Evolutionary conservation across 1,284 basidiomycete species (phyloP).

Genomic region (Tilletia horrida): DNA sequence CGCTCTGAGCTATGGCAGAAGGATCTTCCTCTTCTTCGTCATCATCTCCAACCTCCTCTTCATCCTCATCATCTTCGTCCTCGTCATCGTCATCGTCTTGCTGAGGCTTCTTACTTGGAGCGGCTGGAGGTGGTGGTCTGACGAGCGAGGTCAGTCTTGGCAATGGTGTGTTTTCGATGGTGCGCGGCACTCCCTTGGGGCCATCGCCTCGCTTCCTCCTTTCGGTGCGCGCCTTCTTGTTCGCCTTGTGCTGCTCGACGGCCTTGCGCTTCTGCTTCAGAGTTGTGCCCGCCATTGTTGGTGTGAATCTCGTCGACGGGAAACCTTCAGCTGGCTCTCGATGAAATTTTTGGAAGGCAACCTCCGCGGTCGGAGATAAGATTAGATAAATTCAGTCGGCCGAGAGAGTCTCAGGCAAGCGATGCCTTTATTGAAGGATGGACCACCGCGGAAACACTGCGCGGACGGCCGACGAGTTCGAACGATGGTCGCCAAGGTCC

Average conservation of each 20-base stretch:
- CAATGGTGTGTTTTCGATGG: conserved; percentile 88
- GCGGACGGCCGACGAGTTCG: too few species aligned
- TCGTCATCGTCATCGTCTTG: conserved; percentile 44
- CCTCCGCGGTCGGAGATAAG: too few species aligned
- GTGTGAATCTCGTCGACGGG: too few species aligned
- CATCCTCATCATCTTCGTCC: conserved; percentile 39
- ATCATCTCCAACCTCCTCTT: conserved; percentile 26
- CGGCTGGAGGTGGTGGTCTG: conserved; percentile 20
- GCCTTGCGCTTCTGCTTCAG: conserved; percentile 17
- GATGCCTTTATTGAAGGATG: too few species aligned
- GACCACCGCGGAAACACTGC: too few species aligned
- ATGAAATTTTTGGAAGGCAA: too few species aligned
- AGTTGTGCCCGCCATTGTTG: conserved; percentile 3
- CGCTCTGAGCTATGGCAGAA: not conserved
- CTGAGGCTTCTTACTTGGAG: not conserved
- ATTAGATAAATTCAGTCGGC: too few species aligned
- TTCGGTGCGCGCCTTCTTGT: conserved; percentile 18
- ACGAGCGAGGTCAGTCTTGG: conserved; percentile 73
- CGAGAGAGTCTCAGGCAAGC: too few species aligned
- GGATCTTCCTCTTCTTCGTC: conserved; percentile 1
- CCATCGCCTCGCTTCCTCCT: conserved; percentile 1
- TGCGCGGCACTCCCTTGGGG: conserved; percentile 77
- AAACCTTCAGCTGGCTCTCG: too few species aligned
- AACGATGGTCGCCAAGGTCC: too few species aligned
- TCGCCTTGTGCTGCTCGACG: conserved; percentile 17